phyloP scores from a whole-genome alignment of 2,329 filamentous ascomycete species.

The Cladorrhinum sp. region DNA sequence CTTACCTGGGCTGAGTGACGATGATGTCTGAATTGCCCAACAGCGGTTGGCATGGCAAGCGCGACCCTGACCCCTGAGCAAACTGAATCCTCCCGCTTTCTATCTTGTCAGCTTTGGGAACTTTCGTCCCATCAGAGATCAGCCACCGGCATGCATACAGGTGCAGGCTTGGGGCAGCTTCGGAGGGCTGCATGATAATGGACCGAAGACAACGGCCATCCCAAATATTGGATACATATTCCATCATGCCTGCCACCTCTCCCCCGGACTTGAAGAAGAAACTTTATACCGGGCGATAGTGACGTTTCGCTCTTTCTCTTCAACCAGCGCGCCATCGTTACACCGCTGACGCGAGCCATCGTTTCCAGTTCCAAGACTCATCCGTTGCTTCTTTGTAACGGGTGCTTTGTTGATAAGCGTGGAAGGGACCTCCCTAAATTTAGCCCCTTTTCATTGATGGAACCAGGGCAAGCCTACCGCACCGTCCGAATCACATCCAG shows the following conservation, averaged over 20 bases:
- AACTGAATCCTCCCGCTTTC: no score
- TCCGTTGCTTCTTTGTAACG: background rate
- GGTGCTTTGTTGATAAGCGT: background rate
- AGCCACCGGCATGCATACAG: constrained; percentile 3
- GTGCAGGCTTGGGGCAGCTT: background rate
- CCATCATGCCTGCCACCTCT: background rate
- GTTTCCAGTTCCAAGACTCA: background rate
- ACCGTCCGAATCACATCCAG: background rate
- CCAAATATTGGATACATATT: background rate
- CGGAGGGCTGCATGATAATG: constrained; percentile 1
- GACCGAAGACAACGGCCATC: background rate
- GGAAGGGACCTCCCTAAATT: background rate
- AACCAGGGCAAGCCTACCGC: background rate
- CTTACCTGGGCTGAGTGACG: background rate
- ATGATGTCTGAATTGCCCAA: background rate
- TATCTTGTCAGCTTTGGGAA: background rate
- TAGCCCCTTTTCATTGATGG: background rate
- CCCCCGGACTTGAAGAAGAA: background rate
- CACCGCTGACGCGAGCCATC: background rate
- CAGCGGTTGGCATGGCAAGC: background rate
- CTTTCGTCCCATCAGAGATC: background rate
- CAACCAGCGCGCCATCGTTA: background rate
- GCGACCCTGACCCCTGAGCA: background rate
- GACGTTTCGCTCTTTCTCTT: background rate
- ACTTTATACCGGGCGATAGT: background rate